Base-by-base conservation (phyloP, 2,329 filamentous ascomycete genomes). In the Colletotrichum tofieldiae region DNA sequence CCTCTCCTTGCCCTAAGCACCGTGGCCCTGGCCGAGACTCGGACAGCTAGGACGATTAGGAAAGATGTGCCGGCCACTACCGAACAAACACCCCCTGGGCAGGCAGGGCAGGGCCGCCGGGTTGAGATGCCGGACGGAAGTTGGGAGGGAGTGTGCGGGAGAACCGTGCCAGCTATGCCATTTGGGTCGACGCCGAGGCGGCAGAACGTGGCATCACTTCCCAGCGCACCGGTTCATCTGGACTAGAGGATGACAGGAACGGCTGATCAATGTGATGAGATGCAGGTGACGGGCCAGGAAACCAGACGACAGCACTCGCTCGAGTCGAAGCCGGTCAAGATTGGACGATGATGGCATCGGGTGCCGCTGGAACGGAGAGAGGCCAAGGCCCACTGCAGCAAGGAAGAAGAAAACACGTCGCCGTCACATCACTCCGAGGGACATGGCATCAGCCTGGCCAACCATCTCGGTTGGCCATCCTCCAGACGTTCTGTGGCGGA, bases 31-130 rank as follows among this genome's bases (percentile, higher is more conserved):
- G 45, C 54, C 69, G 45, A 72, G 65, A 29, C 54, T 47, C 69
- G 67, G 60, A 45, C 54, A 56, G 67, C 23, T 43, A 29, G 20
- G 67, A 71, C 26, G 51, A 62, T 20, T 71, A 32, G 67, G 62
- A 62, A 73, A 71, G 60, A 71, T 66, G 61, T 66, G 67, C 71
- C 71, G 67, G 67, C 32, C 71, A 61, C 43, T 71, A 58, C 71
- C 61, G 71, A 73, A 3, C 45, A 29, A 55, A 59, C 20, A 5
- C 41, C 37, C 52, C 65, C 47, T 56, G 65, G 29, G 29, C 29
- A 32, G 29, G 29, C 29, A 32, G 3, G 29, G 26, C 35, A 61
- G 45, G 65, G 39, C 43, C 14, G 37, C 65, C 69, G 59, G 69
- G 55, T 54, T 63, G 59, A 26, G 65, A 58, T 64, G 69, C 65